Base-by-base conservation (phyloP, 2,329 filamentous ascomycete species). In the Ophiocordyceps camponoti-saundersi region DNA sequence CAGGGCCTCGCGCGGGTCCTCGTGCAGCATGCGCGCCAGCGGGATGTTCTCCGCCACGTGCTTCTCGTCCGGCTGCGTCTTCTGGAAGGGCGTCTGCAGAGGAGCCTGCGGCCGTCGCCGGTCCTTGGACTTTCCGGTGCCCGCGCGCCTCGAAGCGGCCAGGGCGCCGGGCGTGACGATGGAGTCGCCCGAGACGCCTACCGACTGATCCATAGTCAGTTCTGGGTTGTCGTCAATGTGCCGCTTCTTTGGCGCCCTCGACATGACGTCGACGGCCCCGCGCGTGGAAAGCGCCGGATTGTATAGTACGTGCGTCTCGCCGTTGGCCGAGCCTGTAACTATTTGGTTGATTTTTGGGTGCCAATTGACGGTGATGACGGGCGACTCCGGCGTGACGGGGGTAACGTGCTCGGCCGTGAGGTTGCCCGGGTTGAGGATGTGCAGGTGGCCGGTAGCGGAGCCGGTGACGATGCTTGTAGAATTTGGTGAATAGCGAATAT, bases 301-400 rank as follows among this genome's bases (percentile, higher is more conserved):
- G 68, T 92, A 98, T 44, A 98, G 80, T 41, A 96, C 75, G 57
- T 89, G 90, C 0, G 85, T 88, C 63, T 93, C 85, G 48, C 82
- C 80, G 58, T 95, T 95, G 46, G 87, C 87, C 43, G 90, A 95
- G 49, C 89, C 90, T 10, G 90, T 94, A 52, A 96, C 65, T 57
- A 98, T 95, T 59, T 98, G 92, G 61, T 98, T 96, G 58, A 98
- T 79, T 63, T 88, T 94, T 20, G 84, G 74, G 58, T 98, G 90
- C 92, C 92, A 98, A 51, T 85, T 71, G 23, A 94, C 86, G 2
- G 81, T 80, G 51, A 96, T 85, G 10, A 98, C 67, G 1, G 90
- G 77, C 6, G 80, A 85, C 15, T 82, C 83, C 0, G 87, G 82
- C 0, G 90, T 95, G n/a, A 98, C 79, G 3, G 86, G 82, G 3